Percentiles rank a stretch among this genome's conserved stretches.
phyloP scores from a whole-genome alignment of 176 grass and related monocot genomes.

The Oryza punctata region DNA sequence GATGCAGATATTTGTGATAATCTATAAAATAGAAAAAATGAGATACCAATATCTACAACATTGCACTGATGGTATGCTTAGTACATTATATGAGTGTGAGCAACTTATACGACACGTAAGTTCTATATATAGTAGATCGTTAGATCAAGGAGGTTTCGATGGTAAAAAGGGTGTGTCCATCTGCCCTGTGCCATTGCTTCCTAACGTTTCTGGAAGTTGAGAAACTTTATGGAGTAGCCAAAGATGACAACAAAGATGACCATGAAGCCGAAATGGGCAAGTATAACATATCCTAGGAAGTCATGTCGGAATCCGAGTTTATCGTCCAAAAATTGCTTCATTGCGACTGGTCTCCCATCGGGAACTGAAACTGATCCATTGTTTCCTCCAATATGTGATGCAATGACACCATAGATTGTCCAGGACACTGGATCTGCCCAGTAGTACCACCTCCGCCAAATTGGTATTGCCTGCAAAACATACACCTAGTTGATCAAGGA shows the following conservation, averaged over 20 bases:
- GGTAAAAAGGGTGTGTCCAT: too few relatives aligned
- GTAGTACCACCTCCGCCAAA: slow-evolving; percentile 34
- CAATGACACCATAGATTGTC: slow-evolving; percentile 66
- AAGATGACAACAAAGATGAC: slow-evolving; percentile 60
- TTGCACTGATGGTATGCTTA: too few relatives aligned
- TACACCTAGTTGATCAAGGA: not conserved
- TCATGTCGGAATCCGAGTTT: slow-evolving; percentile 51
- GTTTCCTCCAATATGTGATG: slow-evolving; percentile 62
- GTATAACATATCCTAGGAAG: slow-evolving; percentile 9
- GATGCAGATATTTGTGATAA: too few relatives aligned
- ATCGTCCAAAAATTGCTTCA: slow-evolving; percentile 53
- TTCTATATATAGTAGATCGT: too few relatives aligned
- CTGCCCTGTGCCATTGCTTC: too few relatives aligned
- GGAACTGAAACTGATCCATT: slow-evolving; percentile 24
- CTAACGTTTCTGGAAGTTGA: slow-evolving; percentile 80
- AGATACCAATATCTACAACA: too few relatives aligned
- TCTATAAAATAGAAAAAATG: too few relatives aligned
- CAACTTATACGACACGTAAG: too few relatives aligned
- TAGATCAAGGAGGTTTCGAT: too few relatives aligned
- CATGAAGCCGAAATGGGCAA: too few relatives aligned
- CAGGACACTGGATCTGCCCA: slow-evolving; percentile 75
- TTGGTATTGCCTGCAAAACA: slow-evolving; percentile 52
- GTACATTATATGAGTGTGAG: too few relatives aligned
- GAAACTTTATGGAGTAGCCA: slow-evolving; percentile 68
- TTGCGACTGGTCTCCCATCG: not conserved